Conservation (phyloP, 257 asterid genomes). For the Coffea canephora region DNA sequence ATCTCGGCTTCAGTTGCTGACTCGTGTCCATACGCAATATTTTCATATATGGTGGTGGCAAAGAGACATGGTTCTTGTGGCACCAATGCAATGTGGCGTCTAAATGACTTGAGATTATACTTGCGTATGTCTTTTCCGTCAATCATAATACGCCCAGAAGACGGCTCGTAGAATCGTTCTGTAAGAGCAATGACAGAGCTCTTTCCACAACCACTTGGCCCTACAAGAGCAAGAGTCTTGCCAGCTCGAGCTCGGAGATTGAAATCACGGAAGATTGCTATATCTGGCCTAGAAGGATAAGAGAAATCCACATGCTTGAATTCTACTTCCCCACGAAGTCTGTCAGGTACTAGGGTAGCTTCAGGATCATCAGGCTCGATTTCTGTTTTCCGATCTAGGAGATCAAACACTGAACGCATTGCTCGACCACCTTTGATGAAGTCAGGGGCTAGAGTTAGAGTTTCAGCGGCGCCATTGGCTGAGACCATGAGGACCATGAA, state of each 20-base stretch:
- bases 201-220: conserved; percentile 86
- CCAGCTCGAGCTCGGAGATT: conserved; percentile 75
- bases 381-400: conserved; percentile 76
- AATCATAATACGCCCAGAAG: conserved; percentile 65
- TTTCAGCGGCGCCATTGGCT: conserved; percentile 88
- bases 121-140: conserved; percentile 79
- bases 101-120: conserved; percentile 60
- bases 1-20: conserved; percentile 68
- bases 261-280: conserved; percentile 53
- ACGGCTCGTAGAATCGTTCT: conserved; percentile 75
- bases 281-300: conserved; percentile 73
- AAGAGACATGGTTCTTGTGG: conserved; percentile 89
- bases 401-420: conserved; percentile 79
- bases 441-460: conserved; percentile 86
- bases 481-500: conserved; percentile 96
- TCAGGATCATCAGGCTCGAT: conserved; percentile 74
- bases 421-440: conserved; percentile 89
- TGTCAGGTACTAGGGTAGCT: conserved; percentile 41
- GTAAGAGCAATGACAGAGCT: conserved; percentile 64
- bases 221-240: conserved; percentile 80
- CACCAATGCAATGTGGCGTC: conserved; percentile 69
- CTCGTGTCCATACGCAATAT: conserved; percentile 74
- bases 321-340: conserved; percentile 72
- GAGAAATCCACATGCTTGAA: conserved; percentile 83
- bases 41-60: conserved; percentile 67